These are phyloP conservation scores for Magnusiomyces fungicola DNA, from an alignment of 1,139 yeast genomes.

Conservation along the genomic window DNA sequence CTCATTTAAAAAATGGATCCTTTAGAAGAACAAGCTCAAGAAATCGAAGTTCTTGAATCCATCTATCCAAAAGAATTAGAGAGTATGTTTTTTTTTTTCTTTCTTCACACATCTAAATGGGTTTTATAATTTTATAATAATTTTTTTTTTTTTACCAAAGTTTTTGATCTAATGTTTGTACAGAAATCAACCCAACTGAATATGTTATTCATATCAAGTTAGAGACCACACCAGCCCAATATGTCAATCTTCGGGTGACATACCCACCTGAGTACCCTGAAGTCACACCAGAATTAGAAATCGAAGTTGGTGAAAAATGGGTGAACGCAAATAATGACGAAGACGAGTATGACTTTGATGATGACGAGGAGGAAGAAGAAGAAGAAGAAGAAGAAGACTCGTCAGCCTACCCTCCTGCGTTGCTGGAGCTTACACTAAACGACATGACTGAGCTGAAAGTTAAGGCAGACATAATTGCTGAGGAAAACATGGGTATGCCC, in stretches of 20 bases:
- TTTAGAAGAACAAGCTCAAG: slow-evolving; percentile 67
- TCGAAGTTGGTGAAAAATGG: slow-evolving; percentile 36
- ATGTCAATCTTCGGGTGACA: slow-evolving; percentile 46
- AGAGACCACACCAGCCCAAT: slow-evolving; percentile 53
- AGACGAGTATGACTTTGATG: slow-evolving; percentile 38
- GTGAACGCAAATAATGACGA: slow-evolving; percentile 27
- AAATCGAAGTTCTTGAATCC: slow-evolving; percentile 69
- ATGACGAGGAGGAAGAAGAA: slow-evolving; percentile 31
- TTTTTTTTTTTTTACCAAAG: too few species aligned
- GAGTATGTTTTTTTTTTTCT: slow-evolving; percentile 20
- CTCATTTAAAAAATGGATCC: slow-evolving; percentile 16
- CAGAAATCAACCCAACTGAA: slow-evolving; percentile 24
- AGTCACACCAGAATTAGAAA: slow-evolving; percentile 48
- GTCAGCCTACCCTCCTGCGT: slow-evolving; percentile 13
- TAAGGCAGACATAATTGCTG: slow-evolving; percentile 46
- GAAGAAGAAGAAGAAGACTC: slow-evolving; percentile 13
- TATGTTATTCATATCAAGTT: slow-evolving; percentile 37
- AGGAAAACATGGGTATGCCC: slow-evolving; percentile 76
- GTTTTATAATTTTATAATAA: not conserved
- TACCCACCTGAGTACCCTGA: slow-evolving; percentile 72
- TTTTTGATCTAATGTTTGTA: slow-evolving; percentile 1
- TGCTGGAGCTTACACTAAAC: slow-evolving; percentile 21
- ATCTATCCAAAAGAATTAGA: slow-evolving; percentile 87
- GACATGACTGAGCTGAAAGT: slow-evolving; percentile 40
- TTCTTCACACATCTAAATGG: not conserved